Evolutionary conservation across 352 stramenopile genomes (phyloP).

Genomic region (Plasmopara halstedii): DNA sequence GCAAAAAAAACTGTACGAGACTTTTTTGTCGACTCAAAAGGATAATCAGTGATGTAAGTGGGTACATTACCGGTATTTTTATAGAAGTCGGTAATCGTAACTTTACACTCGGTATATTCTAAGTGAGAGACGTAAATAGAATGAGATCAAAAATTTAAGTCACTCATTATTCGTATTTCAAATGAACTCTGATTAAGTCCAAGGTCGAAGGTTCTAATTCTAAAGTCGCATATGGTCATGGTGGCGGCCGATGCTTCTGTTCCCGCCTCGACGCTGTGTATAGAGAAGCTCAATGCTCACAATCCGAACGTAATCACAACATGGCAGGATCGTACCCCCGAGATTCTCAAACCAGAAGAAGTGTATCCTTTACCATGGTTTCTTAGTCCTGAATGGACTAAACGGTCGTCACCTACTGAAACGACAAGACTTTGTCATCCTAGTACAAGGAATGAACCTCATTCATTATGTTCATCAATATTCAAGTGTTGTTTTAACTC

Average conservation of each 20-base stretch:
- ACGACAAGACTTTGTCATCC: slow-evolving; percentile 4
- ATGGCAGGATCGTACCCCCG: slow-evolving; percentile 33
- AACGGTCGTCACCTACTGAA: slow-evolving; percentile 9
- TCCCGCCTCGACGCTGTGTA: background rate
- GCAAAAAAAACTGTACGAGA: slow-evolving; percentile 84
- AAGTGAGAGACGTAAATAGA: too few relatives aligned
- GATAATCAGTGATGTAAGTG: too few relatives aligned
- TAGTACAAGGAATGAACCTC: background rate
- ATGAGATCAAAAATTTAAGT: too few relatives aligned
- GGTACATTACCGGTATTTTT: too few relatives aligned
- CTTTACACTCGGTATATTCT: too few relatives aligned
- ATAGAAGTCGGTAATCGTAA: too few relatives aligned
- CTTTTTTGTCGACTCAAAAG: too few relatives aligned
- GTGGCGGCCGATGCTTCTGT: slow-evolving; percentile 18
- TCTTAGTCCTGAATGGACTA: slow-evolving; percentile 53
- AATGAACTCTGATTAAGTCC: too few relatives aligned
- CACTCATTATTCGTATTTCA: too few relatives aligned
- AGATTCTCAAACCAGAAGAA: slow-evolving; percentile 51
- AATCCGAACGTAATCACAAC: slow-evolving; percentile 14
- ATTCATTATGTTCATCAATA: background rate
- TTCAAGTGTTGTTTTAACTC: slow-evolving; percentile 20
- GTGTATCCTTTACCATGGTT: slow-evolving; percentile 75
- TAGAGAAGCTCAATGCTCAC: slow-evolving; percentile 12
- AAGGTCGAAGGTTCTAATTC: too few relatives aligned
- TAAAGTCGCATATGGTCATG: slow-evolving; percentile 4